Base-by-base conservation (phyloP, 2,329 filamentous ascomycete species). In the Arthrobotrys pseudoclavata region DNA sequence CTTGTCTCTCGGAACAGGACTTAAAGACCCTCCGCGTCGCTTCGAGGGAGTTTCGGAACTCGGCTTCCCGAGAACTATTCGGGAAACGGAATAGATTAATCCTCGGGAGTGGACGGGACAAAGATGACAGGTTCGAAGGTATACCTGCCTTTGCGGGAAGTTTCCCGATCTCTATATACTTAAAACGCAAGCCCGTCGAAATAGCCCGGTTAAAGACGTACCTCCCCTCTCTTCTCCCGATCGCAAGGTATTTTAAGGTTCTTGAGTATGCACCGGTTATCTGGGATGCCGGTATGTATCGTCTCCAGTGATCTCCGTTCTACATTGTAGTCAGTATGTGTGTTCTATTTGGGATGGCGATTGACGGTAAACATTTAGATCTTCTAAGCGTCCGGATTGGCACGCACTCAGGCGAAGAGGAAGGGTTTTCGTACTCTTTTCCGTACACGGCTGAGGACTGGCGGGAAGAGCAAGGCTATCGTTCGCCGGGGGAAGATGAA, bases 351-450 rank as follows among this genome's bases (percentile, higher is more conserved):
- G 50, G 7, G 29, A 31, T 2, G 13, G 5, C 12, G 12, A 26
- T 15, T 22, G 15, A 34, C 26, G 3, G 52, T 0, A 13, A 34
- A 2, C 2, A 18, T 18, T 22, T 20, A 60, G 53, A 60, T 13
- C 53, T 60, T 60, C 31, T 60, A 1, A n/a, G 12, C 18, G 29
- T 37, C 7, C 53, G 53, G 1, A 40, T 60, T 7, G 53, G 53
- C n/a, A 55, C 53, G 7, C 31, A 60, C 13, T 60, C 53, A 12
- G 53, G 53, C 2, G 10, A 60, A 22, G 53, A 40, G 13, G 53
- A 40, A 5, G 15, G 29, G 10, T 60, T 60, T 40, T 60, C 10
- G 2, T 60, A 60, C 53, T 40, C 53, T 13, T 40, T 1, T 0
- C 31, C 53, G 22, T 60, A 60, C 20, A 40, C 9, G 0, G 10